These are phyloP conservation scores for grape (Vitis vinifera) DNA, from an alignment of 164 flowering plant genomes.

Conservation along the genomic window DNA sequence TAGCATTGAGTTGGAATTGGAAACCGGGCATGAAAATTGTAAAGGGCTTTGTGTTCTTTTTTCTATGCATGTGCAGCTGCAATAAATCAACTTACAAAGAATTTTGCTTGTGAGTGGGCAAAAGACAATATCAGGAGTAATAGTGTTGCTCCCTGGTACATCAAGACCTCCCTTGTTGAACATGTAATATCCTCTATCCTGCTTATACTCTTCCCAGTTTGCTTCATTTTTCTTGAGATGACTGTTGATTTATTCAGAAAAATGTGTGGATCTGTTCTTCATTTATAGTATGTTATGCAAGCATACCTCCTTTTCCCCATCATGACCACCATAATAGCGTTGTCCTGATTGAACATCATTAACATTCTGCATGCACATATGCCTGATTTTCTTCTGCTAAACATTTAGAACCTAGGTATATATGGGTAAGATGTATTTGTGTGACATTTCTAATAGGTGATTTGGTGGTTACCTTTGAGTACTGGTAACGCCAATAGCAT, in stretches of 20 bases:
- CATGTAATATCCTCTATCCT: conserved; percentile 34
- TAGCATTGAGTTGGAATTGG: not conserved
- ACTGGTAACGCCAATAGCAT: too few relatives aligned
- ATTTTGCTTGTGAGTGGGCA: conserved; percentile 90
- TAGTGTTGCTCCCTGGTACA: conserved; percentile 68
- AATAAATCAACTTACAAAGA: conserved; percentile 65
- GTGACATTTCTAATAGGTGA: too few relatives aligned
- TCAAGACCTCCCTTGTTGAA: conserved; percentile 64
- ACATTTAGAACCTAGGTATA: not conserved
- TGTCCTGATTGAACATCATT: not conserved
- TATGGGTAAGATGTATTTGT: too few relatives aligned
- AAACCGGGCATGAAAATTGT: not conserved
- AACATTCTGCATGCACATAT: not conserved
- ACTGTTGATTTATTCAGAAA: too few relatives aligned
- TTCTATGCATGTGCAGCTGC: conserved; percentile 53
- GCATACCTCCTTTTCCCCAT: too few relatives aligned
- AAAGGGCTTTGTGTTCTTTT: not conserved
- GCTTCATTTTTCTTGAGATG: not conserved
- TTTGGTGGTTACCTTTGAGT: too few relatives aligned
- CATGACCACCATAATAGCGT: too few relatives aligned
- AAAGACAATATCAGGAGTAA: conserved; percentile 74
- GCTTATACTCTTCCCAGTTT: not conserved
- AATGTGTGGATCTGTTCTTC: not conserved
- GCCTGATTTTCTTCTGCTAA: not conserved
- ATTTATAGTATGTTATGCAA: not conserved